Evolutionary conservation across 176 grass and related monocot genomes (phyloP).

Genomic region (Phragmites australis): DNA sequence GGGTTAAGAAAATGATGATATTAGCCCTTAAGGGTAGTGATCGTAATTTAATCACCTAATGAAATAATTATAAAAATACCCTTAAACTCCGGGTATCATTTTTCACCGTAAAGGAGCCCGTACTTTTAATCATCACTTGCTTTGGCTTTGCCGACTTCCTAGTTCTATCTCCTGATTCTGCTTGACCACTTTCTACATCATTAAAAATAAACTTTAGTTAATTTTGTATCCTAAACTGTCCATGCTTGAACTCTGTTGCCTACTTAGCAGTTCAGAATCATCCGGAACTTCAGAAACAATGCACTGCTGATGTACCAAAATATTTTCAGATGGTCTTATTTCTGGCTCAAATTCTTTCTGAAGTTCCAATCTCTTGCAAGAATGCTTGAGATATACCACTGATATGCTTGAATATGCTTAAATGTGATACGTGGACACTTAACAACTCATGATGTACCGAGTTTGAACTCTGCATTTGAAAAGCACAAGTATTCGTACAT

Average conservation of each 20-base stretch:
- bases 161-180: slow-evolving; percentile 30
- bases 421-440: not conserved
- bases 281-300: slow-evolving; percentile 38
- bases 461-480: not conserved
- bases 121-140: no score
- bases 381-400: no score
- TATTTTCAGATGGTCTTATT: slow-evolving; percentile 34
- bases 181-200: slow-evolving; percentile 41
- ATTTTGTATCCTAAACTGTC: slow-evolving; percentile 25
- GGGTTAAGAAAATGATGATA: no score
- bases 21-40: no score
- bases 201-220: slow-evolving; percentile 18
- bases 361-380: slow-evolving; percentile 6
- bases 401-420: no score
- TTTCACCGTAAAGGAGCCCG: not conserved
- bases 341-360: slow-evolving; percentile 36
- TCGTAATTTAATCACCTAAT: no score
- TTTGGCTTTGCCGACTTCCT: slow-evolving; percentile 34
- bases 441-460: not conserved
- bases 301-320: slow-evolving; percentile 5
- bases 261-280: slow-evolving; percentile 27
- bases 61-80: no score
- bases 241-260: slow-evolving; percentile 7
- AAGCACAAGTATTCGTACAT: not conserved
- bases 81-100: no score